Conservation (phyloP, 2,329 filamentous ascomycete genomes). For the Scedosporium dehoogii region DNA sequence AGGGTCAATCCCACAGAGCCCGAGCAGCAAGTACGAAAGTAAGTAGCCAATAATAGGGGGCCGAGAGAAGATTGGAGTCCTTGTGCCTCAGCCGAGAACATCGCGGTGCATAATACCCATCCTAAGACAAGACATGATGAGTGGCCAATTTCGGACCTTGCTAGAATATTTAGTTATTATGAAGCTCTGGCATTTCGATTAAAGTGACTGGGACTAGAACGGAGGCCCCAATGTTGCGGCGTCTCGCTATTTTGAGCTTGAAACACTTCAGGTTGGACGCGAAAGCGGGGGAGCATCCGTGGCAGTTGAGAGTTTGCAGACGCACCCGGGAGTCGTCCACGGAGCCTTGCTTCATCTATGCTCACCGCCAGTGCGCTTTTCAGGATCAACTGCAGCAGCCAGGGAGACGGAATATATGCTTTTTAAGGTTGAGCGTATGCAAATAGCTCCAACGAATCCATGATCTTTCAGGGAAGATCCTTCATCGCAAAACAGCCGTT, state of each 20-base stretch:
- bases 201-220: background rate
- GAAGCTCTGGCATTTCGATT: background rate
- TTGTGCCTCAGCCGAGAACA: background rate
- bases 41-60: background rate
- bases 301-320: background rate
- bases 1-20: background rate
- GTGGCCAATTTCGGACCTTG: background rate
- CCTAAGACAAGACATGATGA: background rate
- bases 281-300: background rate
- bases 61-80: background rate
- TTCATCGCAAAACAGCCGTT: background rate
- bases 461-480: background rate
- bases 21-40: background rate
- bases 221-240: background rate
- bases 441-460: background rate
- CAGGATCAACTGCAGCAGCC: background rate
- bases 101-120: background rate
- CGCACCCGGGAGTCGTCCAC: background rate
- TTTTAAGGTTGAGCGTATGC: background rate
- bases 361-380: background rate
- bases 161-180: background rate
- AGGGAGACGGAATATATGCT: background rate
- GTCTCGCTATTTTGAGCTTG: background rate
- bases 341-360: background rate
- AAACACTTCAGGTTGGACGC: background rate